Conservation (phyloP, 768 basidiomycete genomes). For the Tulasnella sp. region DNA sequence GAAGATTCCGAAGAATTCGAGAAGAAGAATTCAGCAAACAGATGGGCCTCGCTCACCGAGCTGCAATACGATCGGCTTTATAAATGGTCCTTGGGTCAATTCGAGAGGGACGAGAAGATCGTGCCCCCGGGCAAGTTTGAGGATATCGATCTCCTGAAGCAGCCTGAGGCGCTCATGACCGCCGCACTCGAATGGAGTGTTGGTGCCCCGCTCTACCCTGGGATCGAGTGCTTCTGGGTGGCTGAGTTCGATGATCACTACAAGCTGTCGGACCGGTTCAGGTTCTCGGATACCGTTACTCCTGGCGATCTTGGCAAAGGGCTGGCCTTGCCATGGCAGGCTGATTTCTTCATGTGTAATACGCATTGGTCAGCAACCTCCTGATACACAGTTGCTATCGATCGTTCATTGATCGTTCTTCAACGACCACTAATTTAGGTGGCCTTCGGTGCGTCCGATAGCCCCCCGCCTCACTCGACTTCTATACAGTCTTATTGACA, state of each 20-base stretch:
- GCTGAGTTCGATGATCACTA: conserved; percentile 23
- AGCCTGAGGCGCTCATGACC: conserved; percentile 24
- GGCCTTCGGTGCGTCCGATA: neutral
- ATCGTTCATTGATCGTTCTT: neutral
- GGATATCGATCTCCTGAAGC: conserved; percentile 28
- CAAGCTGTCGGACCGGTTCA: conserved; percentile 23
- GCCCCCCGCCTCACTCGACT: no score
- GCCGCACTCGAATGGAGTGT: conserved; percentile 28
- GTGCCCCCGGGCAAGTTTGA: conserved; percentile 25
- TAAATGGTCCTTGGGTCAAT: neutral
- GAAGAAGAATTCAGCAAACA: neutral
- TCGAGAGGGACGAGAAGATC: conserved; percentile 1
- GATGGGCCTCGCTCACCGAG: conserved; percentile 1
- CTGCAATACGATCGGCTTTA: conserved; percentile 5
- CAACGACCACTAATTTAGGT: no score
- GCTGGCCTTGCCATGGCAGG: conserved; percentile 31
- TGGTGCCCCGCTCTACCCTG: conserved; percentile 26
- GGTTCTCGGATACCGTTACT: conserved; percentile 15
- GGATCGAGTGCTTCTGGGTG: conserved; percentile 6
- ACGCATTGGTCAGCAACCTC: conserved; percentile 3
- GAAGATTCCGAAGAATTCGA: neutral
- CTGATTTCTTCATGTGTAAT: conserved; percentile 26
- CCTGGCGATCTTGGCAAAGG: conserved; percentile 27
- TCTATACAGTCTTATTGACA: no score
- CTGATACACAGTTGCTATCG: neutral